Conservation (phyloP, 2,329 filamentous ascomycete genomes). For the Raffaelea albimanens region DNA sequence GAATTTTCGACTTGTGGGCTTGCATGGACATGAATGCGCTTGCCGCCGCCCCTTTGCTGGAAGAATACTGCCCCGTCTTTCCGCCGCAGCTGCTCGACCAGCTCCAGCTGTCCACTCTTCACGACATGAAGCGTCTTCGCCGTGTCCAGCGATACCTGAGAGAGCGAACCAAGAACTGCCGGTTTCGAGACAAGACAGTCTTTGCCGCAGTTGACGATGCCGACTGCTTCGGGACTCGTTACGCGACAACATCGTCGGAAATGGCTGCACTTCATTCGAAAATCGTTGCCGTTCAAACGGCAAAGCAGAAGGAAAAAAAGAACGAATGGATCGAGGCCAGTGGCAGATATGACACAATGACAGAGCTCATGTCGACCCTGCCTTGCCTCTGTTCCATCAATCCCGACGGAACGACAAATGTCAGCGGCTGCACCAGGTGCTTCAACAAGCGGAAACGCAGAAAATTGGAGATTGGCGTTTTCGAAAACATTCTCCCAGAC, state of each 20-base stretch:
- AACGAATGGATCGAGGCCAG: slow-evolving; percentile 23
- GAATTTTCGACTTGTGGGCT: slow-evolving; percentile 48
- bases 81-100: slow-evolving; percentile 38
- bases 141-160: slow-evolving; percentile 39
- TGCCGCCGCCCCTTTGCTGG: slow-evolving; percentile 39
- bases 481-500: slow-evolving; percentile 30
- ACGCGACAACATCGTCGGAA: slow-evolving; percentile 25
- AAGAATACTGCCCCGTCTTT: slow-evolving; percentile 42
- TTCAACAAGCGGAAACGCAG: slow-evolving; percentile 18
- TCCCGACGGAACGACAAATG: slow-evolving; percentile 15
- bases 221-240: slow-evolving; percentile 38
- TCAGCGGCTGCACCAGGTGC: slow-evolving; percentile 25
- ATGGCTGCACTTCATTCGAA: slow-evolving; percentile 12
- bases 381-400: slow-evolving; percentile 22
- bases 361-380: slow-evolving; percentile 19
- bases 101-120: slow-evolving; percentile 36
- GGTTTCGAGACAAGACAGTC: slow-evolving; percentile 27
- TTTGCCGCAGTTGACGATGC: slow-evolving; percentile 32
- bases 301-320: slow-evolving; percentile 16
- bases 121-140: slow-evolving; percentile 41
- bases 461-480: slow-evolving; percentile 24
- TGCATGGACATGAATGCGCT: slow-evolving; percentile 48
- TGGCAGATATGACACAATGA: slow-evolving; percentile 21
- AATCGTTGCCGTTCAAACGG: slow-evolving; percentile 17
- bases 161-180: slow-evolving; percentile 20